Conservation (phyloP, 2,329 filamentous ascomycete genomes). For the Niveomyces coronatus region DNA sequence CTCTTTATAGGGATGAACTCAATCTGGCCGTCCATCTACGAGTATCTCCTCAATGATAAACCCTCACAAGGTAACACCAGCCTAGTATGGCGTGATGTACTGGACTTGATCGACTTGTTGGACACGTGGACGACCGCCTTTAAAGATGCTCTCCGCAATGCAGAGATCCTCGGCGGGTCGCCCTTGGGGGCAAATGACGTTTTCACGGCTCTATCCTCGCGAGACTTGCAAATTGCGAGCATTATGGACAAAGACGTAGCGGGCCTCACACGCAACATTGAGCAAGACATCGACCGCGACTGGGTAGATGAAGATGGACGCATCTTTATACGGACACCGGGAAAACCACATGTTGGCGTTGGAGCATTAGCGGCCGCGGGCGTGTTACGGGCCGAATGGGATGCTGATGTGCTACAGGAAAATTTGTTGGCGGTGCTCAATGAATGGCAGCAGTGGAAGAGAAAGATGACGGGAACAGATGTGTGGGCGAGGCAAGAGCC, state of each 20-base stretch:
- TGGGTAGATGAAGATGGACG: conserved; percentile 28
- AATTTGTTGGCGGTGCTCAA: conserved; percentile 21
- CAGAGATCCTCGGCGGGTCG: background rate
- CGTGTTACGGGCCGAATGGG: conserved; percentile 22
- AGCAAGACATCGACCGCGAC: conserved; percentile 33
- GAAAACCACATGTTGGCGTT: conserved; percentile 19
- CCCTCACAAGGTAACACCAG: background rate
- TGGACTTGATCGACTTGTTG: background rate
- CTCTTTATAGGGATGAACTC: conserved; percentile 12
- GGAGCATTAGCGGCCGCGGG: conserved; percentile 21
- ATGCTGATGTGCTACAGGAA: conserved; percentile 18
- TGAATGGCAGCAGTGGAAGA: conserved; percentile 26
- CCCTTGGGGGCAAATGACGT: conserved; percentile 8
- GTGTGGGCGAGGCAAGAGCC: no score
- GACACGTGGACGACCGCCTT: background rate
- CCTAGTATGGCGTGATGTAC: background rate
- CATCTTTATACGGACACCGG: conserved; percentile 30
- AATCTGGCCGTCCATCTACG: conserved; percentile 13
- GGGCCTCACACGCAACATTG: conserved; percentile 32
- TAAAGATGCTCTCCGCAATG: background rate
- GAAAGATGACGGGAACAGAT: background rate
- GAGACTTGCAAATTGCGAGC: conserved; percentile 8
- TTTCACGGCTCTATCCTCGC: conserved; percentile 1
- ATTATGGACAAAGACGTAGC: conserved; percentile 21
- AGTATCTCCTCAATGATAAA: conserved; percentile 9